Conservation (phyloP, 768 basidiomycete genomes). For the Astraeus odoratus region DNA sequence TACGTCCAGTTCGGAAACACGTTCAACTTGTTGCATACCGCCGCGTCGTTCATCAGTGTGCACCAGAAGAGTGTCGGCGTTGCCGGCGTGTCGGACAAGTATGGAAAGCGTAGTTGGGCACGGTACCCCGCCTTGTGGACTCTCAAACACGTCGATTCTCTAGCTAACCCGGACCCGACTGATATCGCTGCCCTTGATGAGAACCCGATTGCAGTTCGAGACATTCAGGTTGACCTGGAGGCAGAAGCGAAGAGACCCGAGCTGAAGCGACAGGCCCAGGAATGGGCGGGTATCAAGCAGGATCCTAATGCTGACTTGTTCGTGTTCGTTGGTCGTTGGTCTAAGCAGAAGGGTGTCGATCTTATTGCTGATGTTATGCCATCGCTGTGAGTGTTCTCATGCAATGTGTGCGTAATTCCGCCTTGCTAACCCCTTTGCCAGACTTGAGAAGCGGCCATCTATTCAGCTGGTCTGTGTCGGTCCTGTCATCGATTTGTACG, state of each 20-base stretch:
- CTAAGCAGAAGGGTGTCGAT: slow-evolving; percentile 98
- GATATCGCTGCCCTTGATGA: slow-evolving; percentile 92
- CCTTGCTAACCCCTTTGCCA: no score
- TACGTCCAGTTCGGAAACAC: slow-evolving; percentile 98
- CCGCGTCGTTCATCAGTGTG: slow-evolving; percentile 83
- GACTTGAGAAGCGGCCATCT: slow-evolving; percentile 76
- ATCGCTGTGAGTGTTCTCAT: slow-evolving; percentile 53
- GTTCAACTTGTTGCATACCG: slow-evolving; percentile 92
- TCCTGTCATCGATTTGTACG: slow-evolving; percentile 92
- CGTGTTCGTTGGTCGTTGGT: slow-evolving; percentile 97
- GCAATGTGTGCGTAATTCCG: no score
- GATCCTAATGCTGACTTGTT: slow-evolving; percentile 87
- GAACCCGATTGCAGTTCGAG: slow-evolving; percentile 59
- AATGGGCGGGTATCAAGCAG: slow-evolving; percentile 92
- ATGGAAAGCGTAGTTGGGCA: slow-evolving; percentile 95
- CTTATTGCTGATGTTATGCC: slow-evolving; percentile 96
- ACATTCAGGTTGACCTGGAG: slow-evolving; percentile 68
- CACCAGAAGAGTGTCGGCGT: slow-evolving; percentile 94
- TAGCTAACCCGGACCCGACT: slow-evolving; percentile 91
- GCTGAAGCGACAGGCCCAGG: slow-evolving; percentile 85
- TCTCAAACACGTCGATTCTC: slow-evolving; percentile 88
- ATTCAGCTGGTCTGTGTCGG: slow-evolving; percentile 88
- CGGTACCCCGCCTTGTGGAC: slow-evolving; percentile 96
- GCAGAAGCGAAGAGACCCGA: slow-evolving; percentile 91
- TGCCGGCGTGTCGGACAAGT: slow-evolving; percentile 96